Percentiles rank a stretch among this genome's conserved stretches.
These are phyloP conservation scores for Arabidopsis hybrid DNA, from an alignment of 441 rosid species.

Conservation along the genomic window DNA sequence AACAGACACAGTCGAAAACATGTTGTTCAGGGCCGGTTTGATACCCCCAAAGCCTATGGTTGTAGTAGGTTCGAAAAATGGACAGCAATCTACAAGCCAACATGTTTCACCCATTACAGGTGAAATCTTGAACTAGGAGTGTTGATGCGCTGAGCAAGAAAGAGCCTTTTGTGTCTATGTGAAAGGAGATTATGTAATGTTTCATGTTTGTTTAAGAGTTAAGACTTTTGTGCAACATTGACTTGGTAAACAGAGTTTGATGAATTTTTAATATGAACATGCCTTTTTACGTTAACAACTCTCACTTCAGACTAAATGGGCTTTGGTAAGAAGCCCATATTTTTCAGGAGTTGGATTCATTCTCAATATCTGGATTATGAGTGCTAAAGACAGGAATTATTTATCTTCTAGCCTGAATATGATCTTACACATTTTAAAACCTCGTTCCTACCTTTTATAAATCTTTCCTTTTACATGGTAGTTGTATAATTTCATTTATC, in stretches of 20 bases:
- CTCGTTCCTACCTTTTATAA: not conserved
- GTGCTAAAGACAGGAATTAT: conserved; percentile 4
- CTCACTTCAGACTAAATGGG: conserved; percentile 7
- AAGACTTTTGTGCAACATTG: conserved; percentile 1
- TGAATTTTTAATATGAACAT: conserved; percentile 14
- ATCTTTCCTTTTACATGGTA: not conserved
- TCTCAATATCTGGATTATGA: not conserved
- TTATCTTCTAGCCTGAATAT: not conserved
- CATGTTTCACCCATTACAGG: conserved; percentile 86
- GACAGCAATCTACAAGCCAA: conserved; percentile 66
- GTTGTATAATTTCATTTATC: not conserved
- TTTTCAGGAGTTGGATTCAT: not conserved
- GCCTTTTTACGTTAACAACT: not conserved
- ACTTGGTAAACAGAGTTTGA: not conserved
- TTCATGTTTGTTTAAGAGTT: not conserved
- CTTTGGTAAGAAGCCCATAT: conserved; percentile 20
- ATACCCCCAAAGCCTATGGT: conserved; percentile 81
- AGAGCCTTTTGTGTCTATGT: conserved; percentile 3
- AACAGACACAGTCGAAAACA: conserved; percentile 74
- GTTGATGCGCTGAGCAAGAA: conserved; percentile 8
- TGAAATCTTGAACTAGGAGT: conserved; percentile 50
- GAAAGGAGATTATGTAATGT: not conserved
- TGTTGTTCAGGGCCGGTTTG: conserved; percentile 85
- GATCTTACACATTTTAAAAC: not conserved
- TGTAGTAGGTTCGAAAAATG: conserved; percentile 71